Percentiles rank a stretch among this genome's conserved stretches.
Evolutionary conservation across 2,329 filamentous ascomycete genomes (phyloP).

Genomic region (Dryadomyces quercivorus): DNA sequence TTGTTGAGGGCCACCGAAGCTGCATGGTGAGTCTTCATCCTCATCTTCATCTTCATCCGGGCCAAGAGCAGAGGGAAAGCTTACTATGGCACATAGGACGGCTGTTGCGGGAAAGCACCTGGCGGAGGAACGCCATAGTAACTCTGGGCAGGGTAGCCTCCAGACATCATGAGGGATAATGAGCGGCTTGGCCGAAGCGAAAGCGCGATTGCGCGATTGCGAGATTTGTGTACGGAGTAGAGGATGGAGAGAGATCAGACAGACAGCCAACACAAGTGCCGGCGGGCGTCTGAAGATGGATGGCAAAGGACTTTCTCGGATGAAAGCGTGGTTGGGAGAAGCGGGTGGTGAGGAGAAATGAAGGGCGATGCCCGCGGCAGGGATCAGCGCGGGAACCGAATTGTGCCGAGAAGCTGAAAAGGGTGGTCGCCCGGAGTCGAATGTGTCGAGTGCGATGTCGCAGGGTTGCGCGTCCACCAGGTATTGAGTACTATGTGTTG

Average conservation of each 20-base stretch:
- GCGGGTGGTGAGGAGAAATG: neutral
- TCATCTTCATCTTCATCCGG: no score
- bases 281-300: neutral
- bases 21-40: neutral
- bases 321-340: neutral
- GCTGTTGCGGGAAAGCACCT: conserved; percentile 7
- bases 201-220: neutral
- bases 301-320: neutral
- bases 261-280: neutral
- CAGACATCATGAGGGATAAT: conserved; percentile 6
- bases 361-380: neutral
- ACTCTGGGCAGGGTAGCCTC: conserved; percentile 9
- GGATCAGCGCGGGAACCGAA: neutral
- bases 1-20: conserved; percentile 15
- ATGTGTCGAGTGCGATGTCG: neutral
- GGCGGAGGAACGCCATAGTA: conserved; percentile 10
- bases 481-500: no score
- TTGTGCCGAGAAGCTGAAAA: neutral
- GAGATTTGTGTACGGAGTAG: neutral
- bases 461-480: no score
- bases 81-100: conserved; percentile 5
- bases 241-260: neutral
- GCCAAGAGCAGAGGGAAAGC: neutral
- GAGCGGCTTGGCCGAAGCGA: neutral
- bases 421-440: neutral